Base-by-base conservation (phyloP, 176 grass and related monocot genomes). In the Tillandsia leiboldiana region DNA sequence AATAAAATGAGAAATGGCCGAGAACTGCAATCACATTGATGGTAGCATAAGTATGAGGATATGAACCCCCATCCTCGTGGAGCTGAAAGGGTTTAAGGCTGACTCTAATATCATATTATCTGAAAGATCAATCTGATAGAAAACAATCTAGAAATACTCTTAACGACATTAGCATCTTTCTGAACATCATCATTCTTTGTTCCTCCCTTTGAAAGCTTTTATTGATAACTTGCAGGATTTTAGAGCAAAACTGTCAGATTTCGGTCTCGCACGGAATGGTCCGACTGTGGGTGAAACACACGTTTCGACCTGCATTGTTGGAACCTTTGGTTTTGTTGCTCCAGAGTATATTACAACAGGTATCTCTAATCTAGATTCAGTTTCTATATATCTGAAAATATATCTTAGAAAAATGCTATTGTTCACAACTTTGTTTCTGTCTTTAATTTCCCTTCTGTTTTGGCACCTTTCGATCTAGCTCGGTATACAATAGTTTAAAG, bases 161-260 rank as follows among this genome's bases (percentile, higher is more conserved):
- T 63, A 5, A n/a, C 22, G 6, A 12, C 22, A 63, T n/a, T 63
- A 63, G 10, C 57, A 12, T 23, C 17, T 17, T 64, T 64, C 0
- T 64, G 23, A 64, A 18, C 23, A 18, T 64, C 18, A 24, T 10
- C 9, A 18, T 64, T 64, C 6, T 64, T 18, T 14, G n/a, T 64
- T 64, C 58, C 23, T 13, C 10, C 6, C 1, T 18, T 64, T 24
- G 18, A 64, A 18, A 24, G 58, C 58, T 64, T 64, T 8, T 1
- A 18, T 53, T 47, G 64, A 50, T 75, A 3, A 42, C 14, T 15
- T 79, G 50, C 67, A 79, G 76, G 56, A 79, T 22, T 70, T 71
- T n/a, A 64, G 63, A 50, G 76, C 76, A 4, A 79, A 72, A 51
- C 56, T 79, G 18, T 72, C 76, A 52, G 68, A 79, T 79, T 79